Evolutionary conservation across 768 basidiomycete genomes (phyloP).

Genomic region (Trametes gibbosa): DNA sequence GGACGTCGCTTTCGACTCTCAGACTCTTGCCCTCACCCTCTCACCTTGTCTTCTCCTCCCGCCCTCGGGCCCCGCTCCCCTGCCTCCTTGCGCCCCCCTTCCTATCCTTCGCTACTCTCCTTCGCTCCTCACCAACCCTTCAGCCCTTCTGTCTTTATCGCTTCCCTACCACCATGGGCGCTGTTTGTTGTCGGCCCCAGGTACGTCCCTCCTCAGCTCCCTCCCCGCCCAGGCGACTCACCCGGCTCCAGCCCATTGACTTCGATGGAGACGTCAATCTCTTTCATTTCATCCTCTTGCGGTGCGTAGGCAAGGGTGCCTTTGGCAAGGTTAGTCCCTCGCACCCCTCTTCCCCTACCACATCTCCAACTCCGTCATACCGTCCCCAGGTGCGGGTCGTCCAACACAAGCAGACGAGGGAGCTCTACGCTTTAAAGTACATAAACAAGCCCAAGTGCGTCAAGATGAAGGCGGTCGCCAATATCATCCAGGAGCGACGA

Average conservation of each 20-base stretch:
- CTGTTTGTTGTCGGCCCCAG: conserved; percentile 80
- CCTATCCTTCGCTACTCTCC: conserved; percentile 4
- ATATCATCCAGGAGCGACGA: conserved; percentile 94
- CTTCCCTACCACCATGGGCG: conserved; percentile 58
- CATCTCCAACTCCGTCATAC: conserved; percentile 1
- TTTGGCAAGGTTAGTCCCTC: conserved; percentile 82
- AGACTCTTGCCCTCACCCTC: neutral
- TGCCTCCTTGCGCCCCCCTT: conserved; percentile 3
- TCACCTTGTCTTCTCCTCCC: conserved; percentile 8
- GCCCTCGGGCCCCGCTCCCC: conserved; percentile 15
- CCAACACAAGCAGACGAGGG: conserved; percentile 97
- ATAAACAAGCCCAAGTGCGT: conserved; percentile 98
- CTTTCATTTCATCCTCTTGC: conserved; percentile 92
- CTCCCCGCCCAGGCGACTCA: neutral
- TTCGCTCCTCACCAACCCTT: conserved; percentile 5
- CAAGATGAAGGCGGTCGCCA: conserved; percentile 97
- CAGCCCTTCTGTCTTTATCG: conserved; percentile 14
- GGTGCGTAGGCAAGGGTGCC: conserved; percentile 98
- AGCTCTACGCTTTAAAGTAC: conserved; percentile 97
- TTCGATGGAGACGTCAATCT: conserved; percentile 95
- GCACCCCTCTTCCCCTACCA: conserved; percentile 14
- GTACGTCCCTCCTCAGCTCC: conserved; percentile 37
- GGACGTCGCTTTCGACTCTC: neutral
- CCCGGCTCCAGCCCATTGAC: conserved; percentile 71
- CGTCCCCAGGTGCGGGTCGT: conserved; percentile 87